Conservation (phyloP, 164 flowering plant genomes). For the Platanus orientalis region DNA sequence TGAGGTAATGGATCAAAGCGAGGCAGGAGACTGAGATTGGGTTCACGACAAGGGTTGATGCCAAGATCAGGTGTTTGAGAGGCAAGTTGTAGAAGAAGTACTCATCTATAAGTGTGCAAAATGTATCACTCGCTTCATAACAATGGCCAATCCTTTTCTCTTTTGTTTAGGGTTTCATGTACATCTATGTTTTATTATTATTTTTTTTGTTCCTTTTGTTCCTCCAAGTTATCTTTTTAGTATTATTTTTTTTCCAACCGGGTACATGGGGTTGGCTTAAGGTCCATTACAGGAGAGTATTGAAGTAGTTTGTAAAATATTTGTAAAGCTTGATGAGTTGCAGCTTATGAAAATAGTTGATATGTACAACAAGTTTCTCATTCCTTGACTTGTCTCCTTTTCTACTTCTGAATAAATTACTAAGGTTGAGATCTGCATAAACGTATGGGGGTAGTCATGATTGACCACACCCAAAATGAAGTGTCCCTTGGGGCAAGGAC, state of each 20-base stretch:
- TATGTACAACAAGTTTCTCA: neutral
- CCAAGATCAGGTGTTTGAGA: slow-evolving; percentile 57
- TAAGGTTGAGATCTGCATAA: neutral
- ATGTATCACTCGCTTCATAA: slow-evolving; percentile 11
- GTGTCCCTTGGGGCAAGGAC: too few relatives aligned
- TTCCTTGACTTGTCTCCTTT: neutral
- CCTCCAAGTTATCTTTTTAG: slow-evolving; percentile 4
- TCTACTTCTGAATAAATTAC: neutral
- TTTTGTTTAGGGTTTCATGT: neutral
- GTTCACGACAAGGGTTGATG: slow-evolving; percentile 71
- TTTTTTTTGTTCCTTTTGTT: neutral
- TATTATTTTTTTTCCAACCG: neutral
- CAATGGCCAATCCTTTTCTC: neutral
- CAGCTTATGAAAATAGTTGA: slow-evolving; percentile 15
- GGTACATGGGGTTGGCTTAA: slow-evolving; percentile 2
- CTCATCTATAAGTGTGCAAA: slow-evolving; percentile 5
- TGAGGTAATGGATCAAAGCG: slow-evolving; percentile 57
- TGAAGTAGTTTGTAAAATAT: slow-evolving; percentile 31
- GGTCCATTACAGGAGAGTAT: slow-evolving; percentile 5
- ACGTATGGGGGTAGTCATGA: too few relatives aligned
- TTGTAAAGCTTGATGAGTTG: slow-evolving; percentile 9
- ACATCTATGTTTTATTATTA: neutral
- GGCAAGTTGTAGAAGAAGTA: slow-evolving; percentile 50
- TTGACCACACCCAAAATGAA: too few relatives aligned
- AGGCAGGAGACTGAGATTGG: slow-evolving; percentile 69